A percentile compares a stretch with the other conserved stretches of the same genome.
Evolutionary conservation across 2,329 filamentous ascomycete species (phyloP).

Genomic region (Neoarthrinium moseri): DNA sequence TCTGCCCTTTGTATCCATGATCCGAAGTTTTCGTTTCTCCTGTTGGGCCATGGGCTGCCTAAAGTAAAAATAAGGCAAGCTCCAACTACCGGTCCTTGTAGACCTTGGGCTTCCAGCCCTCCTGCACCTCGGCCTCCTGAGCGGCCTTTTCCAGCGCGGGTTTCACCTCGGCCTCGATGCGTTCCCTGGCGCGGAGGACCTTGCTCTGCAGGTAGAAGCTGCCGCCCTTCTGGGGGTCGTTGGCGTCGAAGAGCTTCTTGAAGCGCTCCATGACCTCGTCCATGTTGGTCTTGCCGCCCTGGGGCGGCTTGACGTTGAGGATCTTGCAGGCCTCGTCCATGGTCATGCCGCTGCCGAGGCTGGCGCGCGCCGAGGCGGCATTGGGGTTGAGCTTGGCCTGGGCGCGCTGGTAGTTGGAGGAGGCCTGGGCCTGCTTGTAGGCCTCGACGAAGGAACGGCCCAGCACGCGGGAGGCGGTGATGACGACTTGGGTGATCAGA

Average conservation of each 20-base stretch:
- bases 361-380: slow-evolving; percentile 33
- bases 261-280: slow-evolving; percentile 82
- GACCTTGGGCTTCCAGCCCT: slow-evolving; percentile 92
- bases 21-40: background rate
- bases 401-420: slow-evolving; percentile 76
- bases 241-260: slow-evolving; percentile 91
- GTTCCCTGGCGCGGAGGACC: slow-evolving; percentile 83
- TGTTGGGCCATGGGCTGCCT: background rate
- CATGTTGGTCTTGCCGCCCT: slow-evolving; percentile 72
- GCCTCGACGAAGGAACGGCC: slow-evolving; percentile 91
- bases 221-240: slow-evolving; percentile 92
- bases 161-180: slow-evolving; percentile 83
- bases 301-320: slow-evolving; percentile 88
- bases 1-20: slow-evolving; percentile 10
- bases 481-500: slow-evolving; percentile 88
- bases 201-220: slow-evolving; percentile 99
- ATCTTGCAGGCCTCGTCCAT: slow-evolving; percentile 97
- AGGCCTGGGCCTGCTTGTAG: slow-evolving; percentile 90
- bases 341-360: slow-evolving; percentile 70
- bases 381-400: slow-evolving; percentile 59
- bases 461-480: slow-evolving; percentile 88
- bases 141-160: slow-evolving; percentile 69
- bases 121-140: slow-evolving; percentile 74
- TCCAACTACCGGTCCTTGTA: slow-evolving; percentile 78
- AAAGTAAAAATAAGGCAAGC: no score